Evolutionary conservation across 306 rosid genomes (phyloP).

Genomic region (Delonix regia): DNA sequence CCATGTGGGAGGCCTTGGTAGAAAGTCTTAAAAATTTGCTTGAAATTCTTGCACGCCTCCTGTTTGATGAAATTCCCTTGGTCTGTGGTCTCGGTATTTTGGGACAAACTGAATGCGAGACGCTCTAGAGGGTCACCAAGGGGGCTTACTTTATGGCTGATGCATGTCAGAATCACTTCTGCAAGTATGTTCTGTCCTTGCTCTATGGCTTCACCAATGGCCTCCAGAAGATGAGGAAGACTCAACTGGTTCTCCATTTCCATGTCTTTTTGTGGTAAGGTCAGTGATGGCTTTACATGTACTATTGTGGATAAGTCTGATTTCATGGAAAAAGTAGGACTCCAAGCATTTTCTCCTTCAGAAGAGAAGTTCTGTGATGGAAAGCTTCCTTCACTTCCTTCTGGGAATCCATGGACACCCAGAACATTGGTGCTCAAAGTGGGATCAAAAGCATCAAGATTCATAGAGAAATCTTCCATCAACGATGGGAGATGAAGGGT

Average conservation of each 20-base stretch:
- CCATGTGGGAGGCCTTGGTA: conserved; percentile 53
- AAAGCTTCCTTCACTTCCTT: conserved; percentile 52
- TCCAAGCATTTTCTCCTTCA: conserved; percentile 44
- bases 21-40: conserved; percentile 39
- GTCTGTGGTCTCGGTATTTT: conserved; percentile 10
- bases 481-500: conserved; percentile 44
- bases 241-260: conserved; percentile 47
- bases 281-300: conserved; percentile 22
- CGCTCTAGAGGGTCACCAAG: conserved; percentile 55
- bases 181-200: conserved; percentile 44
- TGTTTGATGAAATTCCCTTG: conserved; percentile 47
- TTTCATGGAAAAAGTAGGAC: conserved; percentile 50
- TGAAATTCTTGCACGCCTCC: conserved; percentile 52
- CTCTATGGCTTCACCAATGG: conserved; percentile 54
- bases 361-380: conserved; percentile 33
- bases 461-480: conserved; percentile 39
- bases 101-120: conserved; percentile 51
- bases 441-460: conserved; percentile 41
- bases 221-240: conserved; percentile 52
- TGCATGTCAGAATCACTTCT: conserved; percentile 44
- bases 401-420: conserved; percentile 24
- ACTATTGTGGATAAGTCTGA: conserved; percentile 45
- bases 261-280: conserved; percentile 49
- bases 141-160: conserved; percentile 54
- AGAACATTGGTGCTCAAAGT: conserved; percentile 18